These are phyloP conservation scores for Diplocarpon mali DNA, from an alignment of 2,329 filamentous ascomycete genomes.

Conservation along the genomic window DNA sequence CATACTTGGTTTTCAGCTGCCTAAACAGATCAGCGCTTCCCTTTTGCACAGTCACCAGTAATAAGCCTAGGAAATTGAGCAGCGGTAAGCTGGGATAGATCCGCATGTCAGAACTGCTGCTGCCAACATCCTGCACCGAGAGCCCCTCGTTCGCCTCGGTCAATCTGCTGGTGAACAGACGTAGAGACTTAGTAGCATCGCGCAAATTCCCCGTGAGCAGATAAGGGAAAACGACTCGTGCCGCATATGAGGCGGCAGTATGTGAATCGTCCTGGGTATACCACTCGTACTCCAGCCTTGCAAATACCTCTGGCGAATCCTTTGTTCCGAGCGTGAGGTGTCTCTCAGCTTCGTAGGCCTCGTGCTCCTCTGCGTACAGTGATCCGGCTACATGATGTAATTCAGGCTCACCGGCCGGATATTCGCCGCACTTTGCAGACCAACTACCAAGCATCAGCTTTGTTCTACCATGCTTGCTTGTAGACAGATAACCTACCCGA, in stretches of 20 bases:
- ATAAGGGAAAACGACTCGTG: constrained; percentile 81
- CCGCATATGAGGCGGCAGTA: constrained; percentile 75
- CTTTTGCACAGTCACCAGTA: constrained; percentile 75
- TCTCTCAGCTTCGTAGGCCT: constrained; percentile 84
- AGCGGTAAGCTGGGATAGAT: constrained; percentile 89
- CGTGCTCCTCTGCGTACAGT: constrained; percentile 85
- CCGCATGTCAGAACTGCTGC: constrained; percentile 58
- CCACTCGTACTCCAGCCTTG: constrained; percentile 83
- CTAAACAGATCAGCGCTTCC: constrained; percentile 66
- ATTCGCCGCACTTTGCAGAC: constrained; percentile 77
- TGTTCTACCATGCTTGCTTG: not conserved
- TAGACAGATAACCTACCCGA: constrained; percentile 43
- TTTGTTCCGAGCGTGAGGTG: constrained; percentile 83
- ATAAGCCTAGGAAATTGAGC: constrained; percentile 81
- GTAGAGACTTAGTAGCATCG: constrained; percentile 73
- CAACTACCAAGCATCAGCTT: constrained; percentile 37
- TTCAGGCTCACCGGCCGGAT: constrained; percentile 85
- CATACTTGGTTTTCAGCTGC: constrained; percentile 74
- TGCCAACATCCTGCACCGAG: constrained; percentile 72
- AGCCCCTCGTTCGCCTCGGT: constrained; percentile 44
- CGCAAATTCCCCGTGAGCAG: constrained; percentile 83
- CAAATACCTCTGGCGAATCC: constrained; percentile 72
- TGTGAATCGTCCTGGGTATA: constrained; percentile 83
- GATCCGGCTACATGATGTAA: constrained; percentile 85
- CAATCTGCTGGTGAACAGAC: constrained; percentile 61